Evolutionary conservation across 2,329 filamentous ascomycete species (phyloP), one percentile per base, ranked within the genome.

Genomic region (Clarireedia homoeocarpa): DNA sequence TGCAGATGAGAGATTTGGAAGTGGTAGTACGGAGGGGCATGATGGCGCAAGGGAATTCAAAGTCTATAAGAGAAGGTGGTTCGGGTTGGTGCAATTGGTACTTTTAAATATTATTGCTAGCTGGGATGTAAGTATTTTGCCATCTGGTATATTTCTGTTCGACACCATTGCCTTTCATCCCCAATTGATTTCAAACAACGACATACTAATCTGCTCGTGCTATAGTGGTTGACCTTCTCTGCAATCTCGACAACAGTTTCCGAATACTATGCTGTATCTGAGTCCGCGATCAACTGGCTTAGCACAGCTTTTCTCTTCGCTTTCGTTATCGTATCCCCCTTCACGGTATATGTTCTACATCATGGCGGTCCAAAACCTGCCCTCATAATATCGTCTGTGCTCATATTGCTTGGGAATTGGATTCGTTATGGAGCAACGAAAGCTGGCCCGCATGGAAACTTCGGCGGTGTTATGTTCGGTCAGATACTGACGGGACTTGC

Each of bases 91-190:
- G 23, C 89, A 96, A 71, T 73, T 97, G 67, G 86, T 91, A 6
- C 72, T 97, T 66, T 76, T 97, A 72, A 99, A 97, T 70, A 86
- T 96, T 55, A 83, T 97, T 59, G 86, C 96, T 44, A 95, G 89
- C 67, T 97, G 92, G 92, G 90, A 95, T 81, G 89, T 94, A 79
- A 78, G 89, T 84, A 40, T 27, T 50, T 34, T 34, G 9, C 30
- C 26, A 27, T 6, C 7, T 27, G 26, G 26, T 27, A 17, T 14
- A 34, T 42, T 47, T 47, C 23, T 47, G 4, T 12, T 15, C 9
- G 20, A 15, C 44, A 26, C 12, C 9, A n/a, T 47, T 45, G 10
- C 20, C 20, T 47, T 12, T 47, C 7, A 10, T 44, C n/a, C 15
- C 3, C 39, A 10, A 10, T 10, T 12, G 17, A n/a, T 23, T 36